Base-by-base conservation (phyloP, 208 protist species). In the Lotmaria passim region DNA sequence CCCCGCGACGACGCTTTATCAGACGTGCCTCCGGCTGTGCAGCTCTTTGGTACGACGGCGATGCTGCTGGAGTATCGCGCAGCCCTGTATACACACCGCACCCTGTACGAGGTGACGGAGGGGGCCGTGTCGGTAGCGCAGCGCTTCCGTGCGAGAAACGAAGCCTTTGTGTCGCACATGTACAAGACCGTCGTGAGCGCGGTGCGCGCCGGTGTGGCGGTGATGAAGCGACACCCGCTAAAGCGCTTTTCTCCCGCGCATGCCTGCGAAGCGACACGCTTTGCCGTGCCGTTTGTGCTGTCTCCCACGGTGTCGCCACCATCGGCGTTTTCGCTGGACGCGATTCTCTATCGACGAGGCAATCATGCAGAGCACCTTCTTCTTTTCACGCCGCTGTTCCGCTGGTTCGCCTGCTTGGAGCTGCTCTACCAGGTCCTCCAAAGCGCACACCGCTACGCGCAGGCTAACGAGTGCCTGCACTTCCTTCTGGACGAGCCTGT, bases 341-440 rank as follows among this genome's bases (percentile, higher is more conserved):
- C 63, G 15, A 30, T 90, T 2, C 69, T 95, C 3, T 74, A 72
- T 28, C 48, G 30, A 28, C 38, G 82, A 47, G 90, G 87, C 23
- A 68, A 87, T 17, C 36, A 78, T 24, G 82, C 82, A 10, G 69
- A 86, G 30, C 89, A 94, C 56, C 75, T 96, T 17, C 74, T 93
- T 5, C 67, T 66, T 17, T 94, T 91, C 56, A 77, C 82, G 23
- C 86, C 91, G 1, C 71, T 87, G n/a, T 90, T 91, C 47, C 79
- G 76, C 21, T 94, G 83, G 82, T 93, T 82, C 51, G 64, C 60
- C 2, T 93, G 87, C 60, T 57, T 85, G 48, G 91, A 96, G 69
- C 48, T 87, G 21, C 64, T 94, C 15, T 74, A 87, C 12, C 69
- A 64, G 19, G 31, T 93, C 14, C 64, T 94, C 24, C 78, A 93